phyloP scores from a whole-genome alignment of 2,329 filamentous ascomycete genomes.

The Ilyonectria destructans region DNA sequence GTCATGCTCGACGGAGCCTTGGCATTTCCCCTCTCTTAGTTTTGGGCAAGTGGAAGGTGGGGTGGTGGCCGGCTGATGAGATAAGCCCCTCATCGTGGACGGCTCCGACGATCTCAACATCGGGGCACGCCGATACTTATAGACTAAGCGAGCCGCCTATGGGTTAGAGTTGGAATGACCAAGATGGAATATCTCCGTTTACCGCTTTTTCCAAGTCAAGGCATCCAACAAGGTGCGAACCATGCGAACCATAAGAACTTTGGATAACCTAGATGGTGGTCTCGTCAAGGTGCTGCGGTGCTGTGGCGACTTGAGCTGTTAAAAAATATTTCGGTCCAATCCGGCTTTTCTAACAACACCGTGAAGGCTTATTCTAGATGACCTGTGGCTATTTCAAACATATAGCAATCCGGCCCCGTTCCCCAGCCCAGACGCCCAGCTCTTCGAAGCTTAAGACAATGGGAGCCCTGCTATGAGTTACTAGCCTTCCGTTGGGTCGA shows the following conservation, averaged over 20 bases:
- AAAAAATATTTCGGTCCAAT: too few species aligned
- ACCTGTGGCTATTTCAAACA: too few species aligned
- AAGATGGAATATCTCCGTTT: not conserved
- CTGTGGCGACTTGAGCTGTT: too few species aligned
- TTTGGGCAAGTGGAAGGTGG: not conserved
- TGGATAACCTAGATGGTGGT: not conserved
- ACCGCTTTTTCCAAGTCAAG: not conserved
- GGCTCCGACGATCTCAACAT: not conserved
- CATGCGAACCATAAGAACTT: not conserved
- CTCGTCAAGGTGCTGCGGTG: too few species aligned
- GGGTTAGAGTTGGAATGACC: not conserved
- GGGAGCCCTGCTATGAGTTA: not conserved
- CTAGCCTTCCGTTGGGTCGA: not conserved
- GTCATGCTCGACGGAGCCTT: not conserved
- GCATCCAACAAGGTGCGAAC: not conserved
- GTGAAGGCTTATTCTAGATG: too few species aligned
- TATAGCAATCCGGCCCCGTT: too few species aligned
- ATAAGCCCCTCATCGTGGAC: slow-evolving; percentile 38
- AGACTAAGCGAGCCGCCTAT: not conserved
- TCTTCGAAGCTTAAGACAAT: too few species aligned
- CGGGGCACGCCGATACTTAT: not conserved
- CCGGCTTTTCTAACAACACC: too few species aligned
- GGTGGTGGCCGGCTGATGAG: slow-evolving; percentile 24
- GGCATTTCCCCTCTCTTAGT: slow-evolving; percentile 11
- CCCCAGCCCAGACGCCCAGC: too few species aligned